Conservation (phyloP, 306 rosid genomes). For the Gillenia trifoliata region DNA sequence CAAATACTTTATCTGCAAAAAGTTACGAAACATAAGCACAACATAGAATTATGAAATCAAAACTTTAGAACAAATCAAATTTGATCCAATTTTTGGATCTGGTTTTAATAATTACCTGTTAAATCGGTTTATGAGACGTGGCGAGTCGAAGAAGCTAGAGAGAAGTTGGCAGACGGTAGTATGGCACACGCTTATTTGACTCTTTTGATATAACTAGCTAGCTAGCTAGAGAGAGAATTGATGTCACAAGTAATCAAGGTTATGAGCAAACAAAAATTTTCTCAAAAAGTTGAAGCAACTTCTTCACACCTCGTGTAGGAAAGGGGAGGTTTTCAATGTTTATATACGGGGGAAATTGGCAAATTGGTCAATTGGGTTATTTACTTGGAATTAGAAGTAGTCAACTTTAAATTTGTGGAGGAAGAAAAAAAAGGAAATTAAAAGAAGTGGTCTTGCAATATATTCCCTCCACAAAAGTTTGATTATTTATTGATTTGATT, state of each 20-base stretch:
- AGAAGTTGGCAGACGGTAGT: background rate
- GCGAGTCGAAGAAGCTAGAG: background rate
- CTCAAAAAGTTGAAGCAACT: slow-evolving; percentile 1
- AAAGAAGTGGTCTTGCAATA: background rate
- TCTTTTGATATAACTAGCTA: slow-evolving; percentile 1
- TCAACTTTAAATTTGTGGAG: background rate
- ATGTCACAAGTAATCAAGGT: background rate
- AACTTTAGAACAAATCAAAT: background rate
- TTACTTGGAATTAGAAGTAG: background rate
- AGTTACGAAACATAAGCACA: background rate
- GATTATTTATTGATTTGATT: background rate
- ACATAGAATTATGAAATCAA: background rate
- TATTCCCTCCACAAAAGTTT: slow-evolving; percentile 7
- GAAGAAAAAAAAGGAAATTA: background rate
- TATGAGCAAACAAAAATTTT: background rate
- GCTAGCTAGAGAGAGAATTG: too few relatives aligned
- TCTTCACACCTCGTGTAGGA: slow-evolving; percentile 7
- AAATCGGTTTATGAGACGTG: slow-evolving; percentile 4
- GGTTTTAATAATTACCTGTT: background rate
- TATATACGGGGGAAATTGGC: slow-evolving; percentile 14
- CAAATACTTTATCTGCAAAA: background rate
- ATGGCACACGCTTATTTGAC: background rate
- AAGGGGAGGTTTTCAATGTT: background rate
- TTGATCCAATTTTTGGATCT: background rate
- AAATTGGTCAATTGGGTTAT: background rate